These are phyloP conservation scores for Citrullus amarus DNA, from an alignment of 306 rosid genomes.

Conservation along the genomic window DNA sequence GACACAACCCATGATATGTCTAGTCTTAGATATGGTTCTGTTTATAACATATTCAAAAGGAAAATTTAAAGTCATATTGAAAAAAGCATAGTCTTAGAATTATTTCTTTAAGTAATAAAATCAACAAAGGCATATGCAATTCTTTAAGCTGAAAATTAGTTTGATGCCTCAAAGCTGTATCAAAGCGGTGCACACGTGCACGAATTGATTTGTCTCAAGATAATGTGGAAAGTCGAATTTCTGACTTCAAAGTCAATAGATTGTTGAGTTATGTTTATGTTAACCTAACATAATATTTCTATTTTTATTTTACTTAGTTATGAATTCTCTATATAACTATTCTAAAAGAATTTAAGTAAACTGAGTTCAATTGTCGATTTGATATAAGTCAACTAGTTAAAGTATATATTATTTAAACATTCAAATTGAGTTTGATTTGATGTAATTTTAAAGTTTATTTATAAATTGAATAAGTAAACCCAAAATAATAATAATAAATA, in stretches of 20 bases:
- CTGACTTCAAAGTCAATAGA: too few species aligned
- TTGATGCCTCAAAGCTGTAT: neutral
- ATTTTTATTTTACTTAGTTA: too few species aligned
- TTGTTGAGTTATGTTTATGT: too few species aligned
- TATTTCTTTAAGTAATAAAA: neutral
- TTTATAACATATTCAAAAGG: neutral
- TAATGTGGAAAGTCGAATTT: too few species aligned
- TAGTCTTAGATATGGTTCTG: neutral
- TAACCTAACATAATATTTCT: too few species aligned
- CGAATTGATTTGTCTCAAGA: too few species aligned
- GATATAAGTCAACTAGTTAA: too few species aligned
- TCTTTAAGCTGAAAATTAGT: neutral
- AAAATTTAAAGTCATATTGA: neutral
- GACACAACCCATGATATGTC: neutral
- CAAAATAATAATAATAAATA: neutral
- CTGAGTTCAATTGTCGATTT: too few species aligned
- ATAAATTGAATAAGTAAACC: neutral
- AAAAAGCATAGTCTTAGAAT: neutral
- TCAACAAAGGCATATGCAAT: neutral
- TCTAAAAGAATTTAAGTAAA: too few species aligned
- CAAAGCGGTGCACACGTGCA: neutral
- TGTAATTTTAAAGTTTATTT: neutral
- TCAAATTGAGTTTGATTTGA: neutral
- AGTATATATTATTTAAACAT: too few species aligned
- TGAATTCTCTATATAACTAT: too few species aligned